Evolutionary conservation across 2,329 filamentous ascomycete genomes (phyloP).

Genomic region (Neofusicoccum cordaticola): DNA sequence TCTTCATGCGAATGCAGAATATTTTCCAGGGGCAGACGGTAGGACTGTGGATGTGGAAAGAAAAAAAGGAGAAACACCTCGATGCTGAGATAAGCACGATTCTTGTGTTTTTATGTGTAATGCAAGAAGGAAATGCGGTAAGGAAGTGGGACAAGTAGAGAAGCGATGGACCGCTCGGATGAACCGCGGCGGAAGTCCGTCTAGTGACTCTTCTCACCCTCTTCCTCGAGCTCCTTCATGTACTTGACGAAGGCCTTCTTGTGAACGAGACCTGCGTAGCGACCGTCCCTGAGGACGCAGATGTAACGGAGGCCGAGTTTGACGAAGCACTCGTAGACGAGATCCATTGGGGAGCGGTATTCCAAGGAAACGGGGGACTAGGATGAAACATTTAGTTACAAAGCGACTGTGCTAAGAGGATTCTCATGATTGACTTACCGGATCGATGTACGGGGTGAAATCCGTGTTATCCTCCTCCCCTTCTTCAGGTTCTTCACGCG

Average conservation of each 20-base stretch:
- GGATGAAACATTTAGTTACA: not conserved
- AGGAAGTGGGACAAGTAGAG: too few relatives aligned
- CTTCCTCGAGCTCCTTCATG: constrained; percentile 74
- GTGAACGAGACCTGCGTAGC: constrained; percentile 86
- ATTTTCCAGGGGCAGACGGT: too few relatives aligned
- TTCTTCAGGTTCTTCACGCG: constrained; percentile 49
- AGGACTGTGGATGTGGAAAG: not conserved
- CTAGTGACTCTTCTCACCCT: constrained; percentile 18
- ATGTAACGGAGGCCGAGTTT: constrained; percentile 92
- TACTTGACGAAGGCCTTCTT: constrained; percentile 98
- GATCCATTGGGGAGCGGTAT: constrained; percentile 83
- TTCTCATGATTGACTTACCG: constrained; percentile 50
- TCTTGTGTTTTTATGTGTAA: not conserved
- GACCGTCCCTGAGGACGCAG: constrained; percentile 80
- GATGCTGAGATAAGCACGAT: not conserved
- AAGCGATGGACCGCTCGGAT: too few relatives aligned
- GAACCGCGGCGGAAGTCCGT: not conserved
- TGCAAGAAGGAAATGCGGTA: too few relatives aligned
- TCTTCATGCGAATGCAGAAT: not conserved
- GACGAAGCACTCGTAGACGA: constrained; percentile 94
- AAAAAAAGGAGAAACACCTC: not conserved
- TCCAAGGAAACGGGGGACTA: constrained; percentile 83
- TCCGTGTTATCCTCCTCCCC: constrained; percentile 66
- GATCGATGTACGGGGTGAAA: constrained; percentile 89
- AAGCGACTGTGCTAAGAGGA: too few relatives aligned